phyloP scores from a whole-genome alignment of 768 basidiomycete genomes.

The Hygrocybe coccinea region DNA sequence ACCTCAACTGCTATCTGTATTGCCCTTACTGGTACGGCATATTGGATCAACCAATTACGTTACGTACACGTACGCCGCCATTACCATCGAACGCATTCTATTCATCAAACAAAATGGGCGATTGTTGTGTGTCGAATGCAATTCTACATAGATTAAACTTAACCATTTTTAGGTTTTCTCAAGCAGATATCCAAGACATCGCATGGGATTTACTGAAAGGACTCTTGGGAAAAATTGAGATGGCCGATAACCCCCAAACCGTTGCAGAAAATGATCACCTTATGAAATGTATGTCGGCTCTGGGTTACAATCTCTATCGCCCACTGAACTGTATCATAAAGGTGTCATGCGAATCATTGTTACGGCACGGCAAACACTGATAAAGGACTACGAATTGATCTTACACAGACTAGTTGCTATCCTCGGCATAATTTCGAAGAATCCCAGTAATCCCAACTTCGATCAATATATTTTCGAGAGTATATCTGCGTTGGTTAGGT shows the following conservation, averaged over 20 bases:
- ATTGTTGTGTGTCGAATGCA: conserved; percentile 54
- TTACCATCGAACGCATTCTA: conserved; percentile 93
- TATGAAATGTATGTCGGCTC: conserved; percentile 79
- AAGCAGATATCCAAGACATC: conserved; percentile 80
- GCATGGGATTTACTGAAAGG: conserved; percentile 69
- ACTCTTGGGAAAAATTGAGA: conserved; percentile 75
- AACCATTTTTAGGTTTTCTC: conserved; percentile 59
- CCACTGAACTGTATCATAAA: conserved; percentile 23
- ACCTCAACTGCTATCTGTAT: conserved; percentile 83
- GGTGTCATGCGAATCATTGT: conserved; percentile 92
- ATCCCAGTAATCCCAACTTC: conserved; percentile 96
- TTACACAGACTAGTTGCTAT: conserved; percentile 76
- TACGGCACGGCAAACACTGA: conserved; percentile 76
- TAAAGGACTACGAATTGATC: conserved; percentile 57
- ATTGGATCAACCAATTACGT: conserved; percentile 84
- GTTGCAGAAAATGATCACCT: conserved; percentile 96
- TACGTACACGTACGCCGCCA: conserved; percentile 92
- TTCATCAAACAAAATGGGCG: conserved; percentile 79
- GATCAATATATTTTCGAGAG: conserved; percentile 98
- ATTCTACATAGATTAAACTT: not conserved
- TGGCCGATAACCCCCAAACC: conserved; percentile 78
- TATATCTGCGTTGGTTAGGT: conserved; percentile 90
- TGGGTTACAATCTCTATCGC: not conserved
- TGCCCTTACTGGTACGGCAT: conserved; percentile 81
- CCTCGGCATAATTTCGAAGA: conserved; percentile 83